Percentiles rank a stretch among this genome's conserved stretches.
These are phyloP conservation scores for Acanthamoeba castellanii DNA, from an alignment of 208 protist genomes.

Conservation along the genomic window DNA sequence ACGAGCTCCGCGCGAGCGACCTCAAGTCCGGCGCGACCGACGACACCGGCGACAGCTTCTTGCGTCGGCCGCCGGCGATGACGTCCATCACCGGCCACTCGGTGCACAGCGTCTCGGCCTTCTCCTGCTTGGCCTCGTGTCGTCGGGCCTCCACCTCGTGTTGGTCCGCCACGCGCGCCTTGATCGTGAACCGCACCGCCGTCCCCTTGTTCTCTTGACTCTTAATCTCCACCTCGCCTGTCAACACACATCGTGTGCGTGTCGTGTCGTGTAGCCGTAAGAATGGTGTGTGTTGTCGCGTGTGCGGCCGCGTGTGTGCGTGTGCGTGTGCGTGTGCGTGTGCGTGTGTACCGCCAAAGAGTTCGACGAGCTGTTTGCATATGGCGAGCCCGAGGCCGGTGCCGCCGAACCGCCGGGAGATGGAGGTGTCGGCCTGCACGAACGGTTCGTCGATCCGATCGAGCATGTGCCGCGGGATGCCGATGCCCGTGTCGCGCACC, in stretches of 20 bases:
- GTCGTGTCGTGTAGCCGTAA: neutral
- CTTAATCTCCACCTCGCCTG: neutral
- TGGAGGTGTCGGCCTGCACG: conserved; percentile 17
- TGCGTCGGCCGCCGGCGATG: neutral
- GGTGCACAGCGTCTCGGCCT: neutral
- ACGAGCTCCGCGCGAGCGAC: no score
- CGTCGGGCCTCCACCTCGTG: neutral
- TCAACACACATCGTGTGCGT: neutral
- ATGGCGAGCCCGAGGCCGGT: conserved; percentile 52
- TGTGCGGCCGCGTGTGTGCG: no score
- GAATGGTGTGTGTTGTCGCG: no score
- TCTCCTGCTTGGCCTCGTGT: neutral
- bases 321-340: neutral
- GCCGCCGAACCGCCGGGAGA: neutral
- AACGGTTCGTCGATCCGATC: conserved; percentile 8
- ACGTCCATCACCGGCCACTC: neutral
- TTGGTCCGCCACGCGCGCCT: neutral
- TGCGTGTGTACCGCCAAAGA: neutral
- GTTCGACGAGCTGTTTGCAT: conserved; percentile 31
- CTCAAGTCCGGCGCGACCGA: no score
- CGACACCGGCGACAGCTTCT: neutral
- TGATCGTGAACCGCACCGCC: neutral
- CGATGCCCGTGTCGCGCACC: conserved; percentile 38
- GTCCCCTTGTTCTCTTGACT: neutral
- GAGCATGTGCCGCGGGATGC: neutral